Percentiles rank a stretch among this genome's conserved stretches.
Evolutionary conservation across 2,329 filamentous ascomycete genomes (phyloP).

Genomic region (Fusarium goolgardi): DNA sequence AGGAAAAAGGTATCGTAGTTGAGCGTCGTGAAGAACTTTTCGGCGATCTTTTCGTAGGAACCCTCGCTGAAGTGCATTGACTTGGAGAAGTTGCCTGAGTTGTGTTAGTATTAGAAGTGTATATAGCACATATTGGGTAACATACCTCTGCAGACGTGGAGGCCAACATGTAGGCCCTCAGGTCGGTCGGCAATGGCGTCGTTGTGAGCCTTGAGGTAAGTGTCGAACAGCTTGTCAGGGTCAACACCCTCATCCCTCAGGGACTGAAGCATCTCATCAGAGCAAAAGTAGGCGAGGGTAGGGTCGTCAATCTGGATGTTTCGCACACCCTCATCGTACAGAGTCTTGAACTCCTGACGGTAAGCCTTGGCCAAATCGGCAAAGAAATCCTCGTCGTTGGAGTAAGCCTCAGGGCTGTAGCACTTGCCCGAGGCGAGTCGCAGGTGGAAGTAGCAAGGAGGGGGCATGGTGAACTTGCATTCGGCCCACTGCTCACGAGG

Average conservation of each 20-base stretch:
- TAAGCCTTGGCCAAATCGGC: constrained; percentile 67
- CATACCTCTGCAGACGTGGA: constrained; percentile 67
- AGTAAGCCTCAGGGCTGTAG: constrained; percentile 64
- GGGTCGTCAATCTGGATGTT: constrained; percentile 72
- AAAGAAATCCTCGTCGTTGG: constrained; percentile 66
- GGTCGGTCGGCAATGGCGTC: constrained; percentile 72
- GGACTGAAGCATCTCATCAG: constrained; percentile 72
- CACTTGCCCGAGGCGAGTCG: constrained; percentile 63
- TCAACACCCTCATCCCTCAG: constrained; percentile 68
- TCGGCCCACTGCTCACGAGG: constrained; percentile 69
- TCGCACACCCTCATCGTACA: constrained; percentile 66
- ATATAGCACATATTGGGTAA: background rate
- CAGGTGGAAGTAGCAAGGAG: constrained; percentile 75
- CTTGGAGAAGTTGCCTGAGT: constrained; percentile 68
- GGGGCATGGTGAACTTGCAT: constrained; percentile 75
- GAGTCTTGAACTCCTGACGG: constrained; percentile 63
- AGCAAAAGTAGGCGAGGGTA: constrained; percentile 75
- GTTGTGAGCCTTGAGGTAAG: constrained; percentile 80
- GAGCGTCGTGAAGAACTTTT: constrained; percentile 68
- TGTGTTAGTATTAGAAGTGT: background rate
- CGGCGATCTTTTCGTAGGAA: constrained; percentile 71
- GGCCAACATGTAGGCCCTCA: constrained; percentile 74
- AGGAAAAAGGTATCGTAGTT: constrained; percentile 72
- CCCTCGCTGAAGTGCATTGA: constrained; percentile 73
- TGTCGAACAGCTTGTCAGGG: constrained; percentile 73